These are phyloP conservation scores for Pyrenula aspistea DNA, from an alignment of 495 filamentous ascomycete species.

Conservation along the genomic window DNA sequence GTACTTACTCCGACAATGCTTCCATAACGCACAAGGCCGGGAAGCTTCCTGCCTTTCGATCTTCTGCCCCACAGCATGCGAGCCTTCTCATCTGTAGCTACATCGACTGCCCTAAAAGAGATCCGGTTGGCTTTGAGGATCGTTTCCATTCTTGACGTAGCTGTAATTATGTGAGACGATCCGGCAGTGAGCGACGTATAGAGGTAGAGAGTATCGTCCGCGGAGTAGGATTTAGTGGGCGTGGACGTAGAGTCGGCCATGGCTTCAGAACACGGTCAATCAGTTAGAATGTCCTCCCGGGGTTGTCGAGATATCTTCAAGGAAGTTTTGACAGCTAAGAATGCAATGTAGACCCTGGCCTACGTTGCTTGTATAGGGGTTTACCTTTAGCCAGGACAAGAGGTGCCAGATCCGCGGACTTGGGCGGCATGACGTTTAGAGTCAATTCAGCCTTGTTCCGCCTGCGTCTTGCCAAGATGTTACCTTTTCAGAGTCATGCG, in stretches of 20 bases:
- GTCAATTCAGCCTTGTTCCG: neutral
- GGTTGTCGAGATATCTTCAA: neutral
- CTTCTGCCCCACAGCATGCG: slow-evolving; percentile 82
- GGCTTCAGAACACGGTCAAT: slow-evolving; percentile 1
- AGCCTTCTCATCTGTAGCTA: slow-evolving; percentile 84
- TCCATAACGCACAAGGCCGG: slow-evolving; percentile 79
- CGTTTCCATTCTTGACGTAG: slow-evolving; percentile 87
- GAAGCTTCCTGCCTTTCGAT: slow-evolving; percentile 69
- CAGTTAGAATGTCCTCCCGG: neutral
- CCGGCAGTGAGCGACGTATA: slow-evolving; percentile 93
- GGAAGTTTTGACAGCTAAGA: neutral
- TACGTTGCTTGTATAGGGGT: too few relatives aligned
- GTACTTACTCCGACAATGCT: slow-evolving; percentile 70
- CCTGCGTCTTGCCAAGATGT: neutral
- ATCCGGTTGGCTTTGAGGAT: slow-evolving; percentile 93
- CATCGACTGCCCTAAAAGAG: slow-evolving; percentile 82
- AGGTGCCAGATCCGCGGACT: neutral
- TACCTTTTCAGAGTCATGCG: too few relatives aligned
- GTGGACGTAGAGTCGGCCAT: slow-evolving; percentile 36
- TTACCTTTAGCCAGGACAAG: neutral
- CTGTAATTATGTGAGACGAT: slow-evolving; percentile 94
- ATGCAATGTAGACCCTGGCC: too few relatives aligned
- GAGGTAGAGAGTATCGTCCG: slow-evolving; percentile 76
- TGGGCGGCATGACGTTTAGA: neutral
- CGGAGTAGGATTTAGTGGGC: slow-evolving; percentile 53